Percentiles rank a stretch among this genome's conserved stretches.
Evolutionary conservation across 2,329 filamentous ascomycete species (phyloP).

Genomic region (Epichloe baconii): DNA sequence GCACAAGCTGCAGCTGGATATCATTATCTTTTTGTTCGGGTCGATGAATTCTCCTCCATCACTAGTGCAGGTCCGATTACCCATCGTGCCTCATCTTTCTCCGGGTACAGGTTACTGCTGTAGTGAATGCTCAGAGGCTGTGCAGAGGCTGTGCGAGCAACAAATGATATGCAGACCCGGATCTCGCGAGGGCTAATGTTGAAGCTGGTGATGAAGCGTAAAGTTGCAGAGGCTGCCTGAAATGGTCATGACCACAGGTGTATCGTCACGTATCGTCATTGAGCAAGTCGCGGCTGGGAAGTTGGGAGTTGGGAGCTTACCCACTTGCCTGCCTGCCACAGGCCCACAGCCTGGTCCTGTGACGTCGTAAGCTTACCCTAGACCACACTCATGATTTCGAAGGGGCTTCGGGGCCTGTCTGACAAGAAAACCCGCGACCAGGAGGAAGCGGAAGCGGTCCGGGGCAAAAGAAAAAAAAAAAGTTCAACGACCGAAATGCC

Average conservation of each 20-base stretch:
- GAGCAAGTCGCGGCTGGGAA: background rate
- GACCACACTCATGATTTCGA: background rate
- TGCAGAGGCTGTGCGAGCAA: too few species aligned
- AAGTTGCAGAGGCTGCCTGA: background rate
- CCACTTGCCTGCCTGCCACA: background rate
- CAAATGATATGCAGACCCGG: background rate
- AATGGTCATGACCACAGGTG: background rate
- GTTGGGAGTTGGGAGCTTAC: background rate
- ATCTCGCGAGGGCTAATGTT: background rate
- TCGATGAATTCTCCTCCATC: conserved; percentile 11
- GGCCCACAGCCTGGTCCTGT: background rate
- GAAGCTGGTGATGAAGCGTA: background rate
- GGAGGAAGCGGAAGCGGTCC: background rate
- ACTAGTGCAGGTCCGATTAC: background rate
- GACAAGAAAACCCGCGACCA: background rate
- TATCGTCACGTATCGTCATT: background rate
- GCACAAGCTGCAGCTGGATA: conserved; percentile 51
- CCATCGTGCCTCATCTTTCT: conserved; percentile 5
- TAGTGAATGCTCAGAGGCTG: background rate
- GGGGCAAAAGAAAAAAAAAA: background rate
- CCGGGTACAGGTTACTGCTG: background rate
- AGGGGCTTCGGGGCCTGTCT: background rate
- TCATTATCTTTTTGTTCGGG: conserved; percentile 24
- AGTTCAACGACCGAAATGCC: background rate
- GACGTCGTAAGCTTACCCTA: conserved; percentile 1